Conservation (phyloP, 306 rosid genomes). For the Ceratonia siliqua region DNA sequence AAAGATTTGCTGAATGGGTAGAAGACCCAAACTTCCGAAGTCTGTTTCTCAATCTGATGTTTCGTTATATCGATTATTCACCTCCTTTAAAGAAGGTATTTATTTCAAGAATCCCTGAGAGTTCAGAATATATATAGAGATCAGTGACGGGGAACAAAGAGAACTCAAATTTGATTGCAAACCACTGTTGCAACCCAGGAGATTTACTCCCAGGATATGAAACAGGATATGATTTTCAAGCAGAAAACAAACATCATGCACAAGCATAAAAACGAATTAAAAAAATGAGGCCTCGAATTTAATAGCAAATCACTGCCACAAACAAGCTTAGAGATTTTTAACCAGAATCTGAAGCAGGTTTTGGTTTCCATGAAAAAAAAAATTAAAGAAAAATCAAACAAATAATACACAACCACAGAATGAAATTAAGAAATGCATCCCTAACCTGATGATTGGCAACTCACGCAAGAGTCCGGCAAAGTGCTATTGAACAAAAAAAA, state of each 20-base stretch:
- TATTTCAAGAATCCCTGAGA: background rate
- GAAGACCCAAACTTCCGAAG: background rate
- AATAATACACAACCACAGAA: conserved; percentile 8
- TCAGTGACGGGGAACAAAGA: background rate
- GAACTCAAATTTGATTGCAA: background rate
- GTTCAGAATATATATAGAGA: conserved; percentile 10
- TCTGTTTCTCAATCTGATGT: conserved; percentile 2
- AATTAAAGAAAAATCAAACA: background rate
- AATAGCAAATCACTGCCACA: conserved; percentile 2
- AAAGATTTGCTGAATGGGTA: background rate
- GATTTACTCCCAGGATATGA: background rate
- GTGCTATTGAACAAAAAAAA: background rate
- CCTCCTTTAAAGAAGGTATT: background rate
- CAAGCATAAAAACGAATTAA: background rate
- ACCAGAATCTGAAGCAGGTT: background rate
- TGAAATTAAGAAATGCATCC: conserved; percentile 20
- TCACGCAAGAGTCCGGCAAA: conserved; percentile 5
- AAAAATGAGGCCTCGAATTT: too few relatives aligned
- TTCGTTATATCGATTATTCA: background rate
- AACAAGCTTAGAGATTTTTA: conserved; percentile 1
- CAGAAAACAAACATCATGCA: background rate
- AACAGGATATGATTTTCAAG: background rate
- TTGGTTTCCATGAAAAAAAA: background rate
- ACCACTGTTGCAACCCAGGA: background rate
- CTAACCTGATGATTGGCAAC: conserved; percentile 37